Base-by-base conservation (phyloP, 352 stramenopile genomes). In the Aphanomyces astaci region DNA sequence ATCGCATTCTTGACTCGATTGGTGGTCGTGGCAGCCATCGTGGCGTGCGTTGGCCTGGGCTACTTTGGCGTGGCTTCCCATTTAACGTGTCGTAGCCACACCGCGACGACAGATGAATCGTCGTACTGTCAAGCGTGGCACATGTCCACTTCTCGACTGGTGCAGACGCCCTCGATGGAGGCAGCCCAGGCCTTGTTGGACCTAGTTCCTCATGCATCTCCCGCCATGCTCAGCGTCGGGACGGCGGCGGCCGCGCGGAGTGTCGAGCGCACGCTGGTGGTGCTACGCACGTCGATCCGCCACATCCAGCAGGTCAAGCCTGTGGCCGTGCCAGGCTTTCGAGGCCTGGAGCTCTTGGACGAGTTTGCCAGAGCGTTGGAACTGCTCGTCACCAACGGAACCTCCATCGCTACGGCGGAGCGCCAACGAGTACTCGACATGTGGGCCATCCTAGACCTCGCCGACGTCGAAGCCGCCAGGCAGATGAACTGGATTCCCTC, bases 401-500 rank as follows among this genome's bases (percentile, higher is more conserved):
- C 7, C 36, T 7, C 7, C 36, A 43, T 7, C 36, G 36, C 36
- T 15, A 15, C 36, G n/a, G n/a, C n/a, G n/a, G n/a, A n/a, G n/a
- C n/a, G n/a, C 36, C 36, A 15, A 15, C 36, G 36, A 15, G 36
- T 15, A 43, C 36, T 43, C 36, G 51, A 59, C 2, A 32, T 59
- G n/a, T 59, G 51, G 51, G 51, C 51, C 51, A 59, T 59, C 30
- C 33, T 59, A 25, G 31, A 51, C 40, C 19, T 36, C 7, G 56
- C 36, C 25, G 56, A 65, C 10, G 25, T 19, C 19, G 32, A 52
- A 49, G 56, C 56, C 15, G 56, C 36, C 10, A 49, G 24, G 3
- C 32, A 65, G 27, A 65, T 65, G 56, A n/a, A 65, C 9, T 65
- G 56, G 56, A 32, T 65, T 10, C 19, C 25, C 5, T 30, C 25